Conservation (phyloP, 2,329 filamentous ascomycete species). For the Sporothrix mexicana region DNA sequence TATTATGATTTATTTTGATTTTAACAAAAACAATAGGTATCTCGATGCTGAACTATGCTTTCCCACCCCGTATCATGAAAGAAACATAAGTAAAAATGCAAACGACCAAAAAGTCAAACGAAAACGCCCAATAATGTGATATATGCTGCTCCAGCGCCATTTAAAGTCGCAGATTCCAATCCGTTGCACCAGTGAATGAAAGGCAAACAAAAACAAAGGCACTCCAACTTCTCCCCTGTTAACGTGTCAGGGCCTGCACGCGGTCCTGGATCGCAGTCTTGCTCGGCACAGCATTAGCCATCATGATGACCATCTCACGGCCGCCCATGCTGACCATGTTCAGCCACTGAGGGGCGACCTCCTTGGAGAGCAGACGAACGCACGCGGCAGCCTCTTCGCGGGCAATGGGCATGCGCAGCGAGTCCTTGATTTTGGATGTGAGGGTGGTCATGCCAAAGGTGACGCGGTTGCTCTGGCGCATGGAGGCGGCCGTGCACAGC, state of each 20-base stretch:
- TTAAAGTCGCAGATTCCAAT: background rate
- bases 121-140: constrained; percentile 16
- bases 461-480: constrained; percentile 61
- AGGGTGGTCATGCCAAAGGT: constrained; percentile 70
- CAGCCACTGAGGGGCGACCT: constrained; percentile 64
- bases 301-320: constrained; percentile 63
- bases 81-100: constrained; percentile 4
- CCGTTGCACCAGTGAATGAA: background rate
- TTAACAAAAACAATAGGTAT: constrained; percentile 26
- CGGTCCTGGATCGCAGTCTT: constrained; percentile 46
- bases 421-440: constrained; percentile 70
- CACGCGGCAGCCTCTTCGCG: constrained; percentile 58
- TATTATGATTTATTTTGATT: background rate
- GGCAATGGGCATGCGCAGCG: constrained; percentile 62
- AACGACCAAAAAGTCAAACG: background rate
- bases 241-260: constrained; percentile 37
- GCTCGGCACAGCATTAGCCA: constrained; percentile 48
- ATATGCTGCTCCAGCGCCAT: constrained; percentile 23
- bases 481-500: constrained; percentile 60
- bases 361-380: constrained; percentile 57
- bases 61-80: background rate
- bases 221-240: background rate
- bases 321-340: constrained; percentile 58
- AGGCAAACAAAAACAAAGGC: background rate
- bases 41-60: constrained; percentile 28